Conservation (phyloP, 371 early-diverging fungal genomes). For the Basidiobolus meristosporus region DNA sequence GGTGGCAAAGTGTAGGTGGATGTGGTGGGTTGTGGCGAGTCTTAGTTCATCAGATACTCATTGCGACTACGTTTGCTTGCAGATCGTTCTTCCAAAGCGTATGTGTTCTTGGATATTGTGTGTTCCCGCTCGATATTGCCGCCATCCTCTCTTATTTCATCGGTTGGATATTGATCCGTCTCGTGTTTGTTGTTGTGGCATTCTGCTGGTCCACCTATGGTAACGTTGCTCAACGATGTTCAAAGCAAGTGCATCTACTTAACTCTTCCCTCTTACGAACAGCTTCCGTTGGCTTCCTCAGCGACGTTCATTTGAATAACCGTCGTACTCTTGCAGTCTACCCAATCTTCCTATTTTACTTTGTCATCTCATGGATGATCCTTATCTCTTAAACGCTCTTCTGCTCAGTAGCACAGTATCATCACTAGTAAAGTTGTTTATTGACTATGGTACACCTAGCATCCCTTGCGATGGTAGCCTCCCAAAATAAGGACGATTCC, state of each 20-base stretch:
- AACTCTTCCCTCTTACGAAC: neutral
- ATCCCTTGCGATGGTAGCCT: too few relatives aligned
- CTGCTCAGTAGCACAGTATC: too few relatives aligned
- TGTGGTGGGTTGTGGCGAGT: too few relatives aligned
- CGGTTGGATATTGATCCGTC: slow-evolving; percentile 35
- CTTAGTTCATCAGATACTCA: neutral
- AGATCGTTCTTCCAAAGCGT: slow-evolving; percentile 88
- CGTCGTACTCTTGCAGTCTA: slow-evolving; percentile 73
- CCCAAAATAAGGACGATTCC: too few relatives aligned
- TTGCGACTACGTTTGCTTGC: neutral
- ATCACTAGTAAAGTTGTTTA: too few relatives aligned
- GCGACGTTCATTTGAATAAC: slow-evolving; percentile 59
- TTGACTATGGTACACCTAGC: too few relatives aligned
- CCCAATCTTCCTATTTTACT: slow-evolving; percentile 83
- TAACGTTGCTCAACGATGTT: too few relatives aligned
- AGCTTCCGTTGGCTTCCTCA: slow-evolving; percentile 81
- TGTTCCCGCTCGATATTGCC: slow-evolving; percentile 76
- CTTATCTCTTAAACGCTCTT: slow-evolving; percentile 37
- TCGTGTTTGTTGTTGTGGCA: slow-evolving; percentile 41
- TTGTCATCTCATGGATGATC: slow-evolving; percentile 80
- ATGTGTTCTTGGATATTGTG: slow-evolving; percentile 88
- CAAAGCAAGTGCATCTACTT: too few relatives aligned
- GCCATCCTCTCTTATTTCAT: slow-evolving; percentile 49
- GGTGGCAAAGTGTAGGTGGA: slow-evolving; percentile 66
- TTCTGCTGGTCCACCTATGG: slow-evolving; percentile 77